Evolutionary conservation across 306 rosid genomes (phyloP), one percentile per base, ranked within the genome.

Genomic region (Prunus kanzakura): DNA sequence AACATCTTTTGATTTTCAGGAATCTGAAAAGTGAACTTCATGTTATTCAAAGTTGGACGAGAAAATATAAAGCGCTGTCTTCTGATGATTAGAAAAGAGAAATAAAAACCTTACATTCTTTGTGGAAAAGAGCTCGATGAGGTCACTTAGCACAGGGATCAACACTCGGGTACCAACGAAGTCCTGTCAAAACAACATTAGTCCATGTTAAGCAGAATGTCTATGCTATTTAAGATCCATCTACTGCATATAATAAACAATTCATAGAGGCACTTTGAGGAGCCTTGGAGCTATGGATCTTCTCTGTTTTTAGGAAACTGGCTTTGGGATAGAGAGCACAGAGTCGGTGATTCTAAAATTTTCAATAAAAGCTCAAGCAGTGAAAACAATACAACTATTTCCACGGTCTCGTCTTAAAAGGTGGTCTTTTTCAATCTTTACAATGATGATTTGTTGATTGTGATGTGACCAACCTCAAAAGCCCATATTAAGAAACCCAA

Each of bases 61-160:
- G 63, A 60, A 80, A 52, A 54, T 56, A 61, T 32, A 46, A 22
- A 68, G 11, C 38, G 63, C 52, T 27, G 64, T 72, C 32, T 29
- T 27, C 61, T 54, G 64, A 62, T 14, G 54, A 3, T 3, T 35
- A 47, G 65, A 70, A 69, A 38, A 4, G 61, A 67, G 29, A 79
- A 20, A 23, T n/a, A 1, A 20, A 67, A 72, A 23, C 4, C 87
- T 72, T 87, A 93, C 97, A 70, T 74, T 84, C 72, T 87, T 81
- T 69, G 84, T 74, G 27, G 87, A 50, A 84, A 83, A 93, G 76
- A 93, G 89, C 88, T 93, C 98, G 18, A 91, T 66, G 55, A 93
- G 89, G 22, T 97, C 98, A 50, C 83, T 93, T 64, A 76, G 58
- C 68, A 90, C 73, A 4, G 97, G 97, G 66, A 93, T 81, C 71